Conservation (phyloP, 805 yeast species). For the Suhomyces prunicola region DNA sequence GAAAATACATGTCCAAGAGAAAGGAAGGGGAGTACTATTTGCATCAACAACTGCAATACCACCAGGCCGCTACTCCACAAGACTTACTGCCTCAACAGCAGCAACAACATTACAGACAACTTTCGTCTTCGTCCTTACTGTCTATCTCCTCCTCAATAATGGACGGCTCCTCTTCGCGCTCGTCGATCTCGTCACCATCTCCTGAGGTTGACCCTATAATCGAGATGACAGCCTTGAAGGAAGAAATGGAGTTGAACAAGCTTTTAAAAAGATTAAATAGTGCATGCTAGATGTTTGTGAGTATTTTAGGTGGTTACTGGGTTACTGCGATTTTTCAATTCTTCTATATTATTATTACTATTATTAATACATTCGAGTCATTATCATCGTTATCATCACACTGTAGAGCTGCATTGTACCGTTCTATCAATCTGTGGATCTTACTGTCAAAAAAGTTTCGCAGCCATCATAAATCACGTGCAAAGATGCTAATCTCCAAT, state of each 20-base stretch:
- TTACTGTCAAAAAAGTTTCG: background rate
- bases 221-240: slow-evolving; percentile 34
- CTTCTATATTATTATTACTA: background rate
- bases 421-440: background rate
- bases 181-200: slow-evolving; percentile 4
- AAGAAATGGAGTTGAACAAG: slow-evolving; percentile 31
- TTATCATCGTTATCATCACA: too few relatives aligned
- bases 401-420: too few relatives aligned
- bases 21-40: slow-evolving; percentile 13
- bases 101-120: slow-evolving; percentile 19
- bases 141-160: slow-evolving; percentile 8
- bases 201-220: slow-evolving; percentile 29
- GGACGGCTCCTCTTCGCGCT: slow-evolving; percentile 5
- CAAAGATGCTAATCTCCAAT: background rate
- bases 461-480: background rate
- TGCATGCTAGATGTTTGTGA: background rate
- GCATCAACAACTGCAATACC: background rate
- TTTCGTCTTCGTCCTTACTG: slow-evolving; percentile 12
- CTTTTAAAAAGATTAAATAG: slow-evolving; percentile 11
- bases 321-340: slow-evolving; percentile 1
- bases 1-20: slow-evolving; percentile 26
- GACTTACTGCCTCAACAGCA: background rate
- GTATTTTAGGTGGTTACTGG: slow-evolving; percentile 3
- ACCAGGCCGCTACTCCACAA: slow-evolving; percentile 1
- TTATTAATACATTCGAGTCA: background rate